Base-by-base conservation (phyloP, 495 filamentous ascomycete species). In the Penicillium riverlandense region DNA sequence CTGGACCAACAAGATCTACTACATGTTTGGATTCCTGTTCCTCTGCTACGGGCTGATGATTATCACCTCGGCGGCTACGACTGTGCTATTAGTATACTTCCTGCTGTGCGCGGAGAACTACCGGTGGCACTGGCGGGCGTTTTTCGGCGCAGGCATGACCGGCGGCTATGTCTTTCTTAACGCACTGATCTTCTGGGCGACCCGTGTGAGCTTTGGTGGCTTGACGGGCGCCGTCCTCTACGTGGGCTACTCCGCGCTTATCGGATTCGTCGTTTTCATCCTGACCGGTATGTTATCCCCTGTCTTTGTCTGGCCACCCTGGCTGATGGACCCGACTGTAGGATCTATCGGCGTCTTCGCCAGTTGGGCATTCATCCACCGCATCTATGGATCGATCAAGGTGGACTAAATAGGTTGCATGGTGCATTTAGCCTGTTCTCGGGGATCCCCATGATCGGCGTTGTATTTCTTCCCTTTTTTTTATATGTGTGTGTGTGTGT, bases 21-120 rank as follows among this genome's bases (percentile, higher is more conserved):
- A 98, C 73, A 98, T 98, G 92, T 98, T 98, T 53, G 92, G 92
- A 28, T 98, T 98, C 75, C 75, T 98, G 33, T 98, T 98, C 74
- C 70, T 98, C 41, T 95, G 89, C 76, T 98, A 94, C 65, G 91
- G 86, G 11, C 79, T 98, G 50, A 96, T 97, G 89, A 89, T 97
- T 57, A 85, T 96, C 58, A 96, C 92, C 5, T 87, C 84, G 42
- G 91, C 92, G 1, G 85, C 89, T 3, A 90, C 92, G 30, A 96
- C 92, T 2, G 78, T 97, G 13, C 71, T 98, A 5, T 79, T 96
- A 67, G 83, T 96, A 0, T 98, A 98, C 66, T 96, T 95, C 70
- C 54, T 97, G 43, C 82, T 98, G 12, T 97, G 90, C 57, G 81
- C 86, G 2, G 92, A 98, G 71, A 91, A 98, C 68, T 98, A 97